Evolutionary conservation across 768 basidiomycete genomes (phyloP), one percentile per base, ranked within the genome.

Genomic region (Boletus tomentosulus): DNA sequence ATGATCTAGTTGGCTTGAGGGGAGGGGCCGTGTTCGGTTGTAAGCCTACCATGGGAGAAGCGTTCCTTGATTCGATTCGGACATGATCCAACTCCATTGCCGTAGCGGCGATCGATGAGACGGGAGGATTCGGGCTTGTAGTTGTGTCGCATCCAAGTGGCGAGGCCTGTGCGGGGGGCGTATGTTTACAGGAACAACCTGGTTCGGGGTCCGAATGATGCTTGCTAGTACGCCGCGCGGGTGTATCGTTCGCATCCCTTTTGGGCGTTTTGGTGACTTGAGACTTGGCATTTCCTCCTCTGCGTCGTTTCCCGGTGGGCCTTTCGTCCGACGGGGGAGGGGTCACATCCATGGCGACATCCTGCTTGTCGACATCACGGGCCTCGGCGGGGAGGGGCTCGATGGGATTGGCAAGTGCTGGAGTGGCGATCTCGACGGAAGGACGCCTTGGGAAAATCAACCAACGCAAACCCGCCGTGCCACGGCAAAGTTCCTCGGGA

Each of bases 361-460:
- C 42, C 12, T 30, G 43, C 10, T 48, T 47, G 24, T 52, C 34
- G 6, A 46, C 19, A 3, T 19, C 19, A 19, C 19, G 19, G 19
- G 19, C 19, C 19, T 19, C 19, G 19, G 19, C 19, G 19, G 19
- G 19, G 19, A 19, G 19, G 19, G 19, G 19, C 19, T 19, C 19
- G 19, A 19, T 19, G 19, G 19, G 19, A 19, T 19, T 19, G 19
- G 19, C 19, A 19, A 19, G 19, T 19, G 19, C 19, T 19, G 19
- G 19, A 19, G 19, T 19, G 19, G 19, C 19, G 19, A 54, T 46
- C 34, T 56, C 38, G 41, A 61, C 53, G 10, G 68, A 71, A 7
- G 62, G 56, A 34, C 59, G 58, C 35, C 56, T 64, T 39, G 57
- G 60, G 3, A 62, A 59, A 28, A 62, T 58, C 1, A 68, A 35